Evolutionary conservation across 257 asterid species (phyloP).

Genomic region (Gardenia jasminoides): DNA sequence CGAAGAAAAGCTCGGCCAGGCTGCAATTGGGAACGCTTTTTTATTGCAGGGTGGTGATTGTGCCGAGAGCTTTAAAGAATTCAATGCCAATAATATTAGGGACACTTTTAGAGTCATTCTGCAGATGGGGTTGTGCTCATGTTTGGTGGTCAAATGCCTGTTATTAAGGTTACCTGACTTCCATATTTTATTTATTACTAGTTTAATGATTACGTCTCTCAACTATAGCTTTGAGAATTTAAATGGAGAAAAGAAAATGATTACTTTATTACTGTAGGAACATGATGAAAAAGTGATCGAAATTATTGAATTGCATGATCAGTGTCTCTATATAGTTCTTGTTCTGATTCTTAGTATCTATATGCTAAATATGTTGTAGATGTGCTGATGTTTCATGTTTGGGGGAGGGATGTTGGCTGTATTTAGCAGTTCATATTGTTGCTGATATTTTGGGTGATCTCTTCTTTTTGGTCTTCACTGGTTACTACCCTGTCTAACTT

Average conservation of each 20-base stretch:
- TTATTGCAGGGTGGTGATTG: conserved; percentile 84
- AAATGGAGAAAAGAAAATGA: too few relatives aligned
- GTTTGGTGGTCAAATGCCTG: conserved; percentile 89
- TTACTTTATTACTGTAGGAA: not conserved
- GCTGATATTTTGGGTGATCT: not conserved
- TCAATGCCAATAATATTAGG: conserved; percentile 73
- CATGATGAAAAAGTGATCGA: not conserved
- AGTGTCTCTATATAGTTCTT: not conserved
- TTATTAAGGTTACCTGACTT: conserved; percentile 53
- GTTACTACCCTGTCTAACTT: too few relatives aligned
- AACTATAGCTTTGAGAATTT: not conserved
- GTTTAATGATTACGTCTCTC: not conserved
- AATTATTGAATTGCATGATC: not conserved
- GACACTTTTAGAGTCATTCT: conserved; percentile 74
- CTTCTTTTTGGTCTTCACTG: not conserved
- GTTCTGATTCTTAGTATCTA: not conserved
- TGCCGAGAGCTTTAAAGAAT: conserved; percentile 85
- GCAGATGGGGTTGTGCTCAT: conserved; percentile 86
- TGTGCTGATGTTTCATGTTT: not conserved
- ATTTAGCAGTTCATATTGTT: too few relatives aligned
- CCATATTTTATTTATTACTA: not conserved
- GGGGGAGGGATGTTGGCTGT: too few relatives aligned
- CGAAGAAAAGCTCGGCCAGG: conserved; percentile 68
- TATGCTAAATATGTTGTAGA: not conserved
- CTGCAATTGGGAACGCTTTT: conserved; percentile 71